Conservation (phyloP, 164 flowering plant genomes). For the Piper betle region DNA sequence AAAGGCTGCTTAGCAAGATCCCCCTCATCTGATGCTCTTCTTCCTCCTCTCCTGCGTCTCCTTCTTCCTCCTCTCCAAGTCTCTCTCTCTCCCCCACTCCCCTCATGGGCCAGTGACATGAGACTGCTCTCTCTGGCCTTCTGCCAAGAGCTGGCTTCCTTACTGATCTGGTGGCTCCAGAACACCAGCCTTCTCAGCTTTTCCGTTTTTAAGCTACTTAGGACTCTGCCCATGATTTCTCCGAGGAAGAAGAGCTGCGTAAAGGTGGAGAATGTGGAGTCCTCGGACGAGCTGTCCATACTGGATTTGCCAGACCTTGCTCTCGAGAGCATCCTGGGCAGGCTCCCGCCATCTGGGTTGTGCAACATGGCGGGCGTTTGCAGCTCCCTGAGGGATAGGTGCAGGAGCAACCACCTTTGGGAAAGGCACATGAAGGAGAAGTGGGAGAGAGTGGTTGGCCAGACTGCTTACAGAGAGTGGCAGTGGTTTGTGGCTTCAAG, state of each 20-base stretch:
- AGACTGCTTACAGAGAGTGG: constrained; percentile 65
- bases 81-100: constrained; percentile 37
- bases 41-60: constrained; percentile 55
- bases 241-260: constrained; percentile 16
- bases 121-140: constrained; percentile 8
- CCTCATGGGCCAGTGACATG: constrained; percentile 1
- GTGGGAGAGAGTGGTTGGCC: constrained; percentile 68
- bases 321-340: constrained; percentile 75
- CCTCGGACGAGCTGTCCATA: constrained; percentile 25
- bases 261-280: constrained; percentile 26
- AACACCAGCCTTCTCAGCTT: constrained; percentile 7
- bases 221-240: constrained; percentile 20
- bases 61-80: constrained; percentile 45
- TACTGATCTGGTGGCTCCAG: constrained; percentile 11
- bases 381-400: constrained; percentile 58
- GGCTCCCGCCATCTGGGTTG: constrained; percentile 58
- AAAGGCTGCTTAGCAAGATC: neutral
- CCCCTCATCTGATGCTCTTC: constrained; percentile 38
- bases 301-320: constrained; percentile 84
- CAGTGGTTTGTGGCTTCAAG: constrained; percentile 42
- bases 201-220: constrained; percentile 1
- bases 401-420: constrained; percentile 73
- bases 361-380: constrained; percentile 69
- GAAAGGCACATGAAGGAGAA: constrained; percentile 67
- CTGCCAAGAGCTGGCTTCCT: constrained; percentile 30